Percentiles rank a stretch among this genome's conserved stretches.
Conservation (phyloP, 176 grass and related monocot species). For the Ampelocalamus luodianensis region DNA sequence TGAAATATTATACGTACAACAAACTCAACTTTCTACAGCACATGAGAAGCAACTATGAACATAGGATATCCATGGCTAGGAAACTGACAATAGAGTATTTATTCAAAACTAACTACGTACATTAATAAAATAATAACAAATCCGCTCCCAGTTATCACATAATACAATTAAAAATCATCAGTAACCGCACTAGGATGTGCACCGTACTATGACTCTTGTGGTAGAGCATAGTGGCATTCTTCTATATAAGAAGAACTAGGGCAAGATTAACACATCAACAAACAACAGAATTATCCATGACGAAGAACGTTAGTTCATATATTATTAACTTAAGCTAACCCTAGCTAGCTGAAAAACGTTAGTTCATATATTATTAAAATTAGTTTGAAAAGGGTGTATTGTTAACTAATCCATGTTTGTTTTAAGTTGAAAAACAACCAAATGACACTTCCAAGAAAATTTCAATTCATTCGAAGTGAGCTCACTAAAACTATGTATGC, state of each 20-base stretch:
- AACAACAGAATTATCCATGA: neutral
- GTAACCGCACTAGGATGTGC: neutral
- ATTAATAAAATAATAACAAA: neutral
- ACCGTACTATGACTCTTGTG: neutral
- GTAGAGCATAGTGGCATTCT: neutral
- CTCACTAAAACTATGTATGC: neutral
- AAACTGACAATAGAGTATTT: neutral
- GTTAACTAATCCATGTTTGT: neutral
- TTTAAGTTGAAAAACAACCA: neutral
- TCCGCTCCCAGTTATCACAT: neutral
- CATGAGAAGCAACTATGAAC: neutral
- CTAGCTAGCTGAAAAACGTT: neutral
- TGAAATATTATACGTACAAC: neutral
- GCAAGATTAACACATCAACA: neutral
- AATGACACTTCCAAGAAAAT: neutral
- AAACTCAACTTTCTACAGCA: neutral
- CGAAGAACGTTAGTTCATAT: neutral
- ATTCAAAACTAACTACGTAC: neutral
- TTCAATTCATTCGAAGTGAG: neutral
- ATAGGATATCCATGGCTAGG: neutral
- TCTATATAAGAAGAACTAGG: neutral
- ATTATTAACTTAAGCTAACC: neutral
- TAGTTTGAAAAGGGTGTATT: neutral
- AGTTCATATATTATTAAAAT: neutral
- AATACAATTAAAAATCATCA: neutral